Conservation (phyloP, 192 early-diverging fungal genomes). For the Backusella mclennaniae region DNA sequence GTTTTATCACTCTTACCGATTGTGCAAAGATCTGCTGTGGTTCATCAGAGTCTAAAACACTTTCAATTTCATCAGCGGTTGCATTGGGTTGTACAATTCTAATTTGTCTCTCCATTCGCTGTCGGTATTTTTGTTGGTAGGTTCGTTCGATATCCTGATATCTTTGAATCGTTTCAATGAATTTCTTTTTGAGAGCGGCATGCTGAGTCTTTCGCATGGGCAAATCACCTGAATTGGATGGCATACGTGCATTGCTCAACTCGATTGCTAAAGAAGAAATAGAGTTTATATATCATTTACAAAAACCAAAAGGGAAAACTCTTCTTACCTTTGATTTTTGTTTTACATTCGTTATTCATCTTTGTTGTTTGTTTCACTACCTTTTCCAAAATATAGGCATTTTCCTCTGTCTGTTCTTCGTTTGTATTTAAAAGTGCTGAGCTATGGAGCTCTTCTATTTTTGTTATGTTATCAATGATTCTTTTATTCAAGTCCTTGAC, state of each 20-base stretch:
- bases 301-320: neutral
- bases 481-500: constrained; percentile 31
- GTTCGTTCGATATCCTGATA: constrained; percentile 79
- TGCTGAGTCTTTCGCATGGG: constrained; percentile 44
- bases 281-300: neutral
- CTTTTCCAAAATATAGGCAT: constrained; percentile 28
- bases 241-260: constrained; percentile 33
- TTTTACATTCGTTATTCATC: constrained; percentile 44
- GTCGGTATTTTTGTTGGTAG: constrained; percentile 82
- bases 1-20: constrained; percentile 47
- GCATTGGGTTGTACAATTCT: constrained; percentile 86
- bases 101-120: constrained; percentile 80
- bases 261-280: constrained; percentile 28
- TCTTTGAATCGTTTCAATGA: constrained; percentile 65
- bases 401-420: constrained; percentile 33
- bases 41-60: constrained; percentile 71
- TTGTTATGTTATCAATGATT: constrained; percentile 31
- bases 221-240: constrained; percentile 28
- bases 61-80: constrained; percentile 69
- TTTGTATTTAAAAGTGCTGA: constrained; percentile 35
- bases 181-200: constrained; percentile 55
- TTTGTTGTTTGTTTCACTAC: constrained; percentile 27
- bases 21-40: constrained; percentile 81
- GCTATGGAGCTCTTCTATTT: constrained; percentile 39
- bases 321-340: constrained; percentile 46